Percentiles rank a stretch among this genome's conserved stretches.
Conservation (phyloP, 2,329 filamentous ascomycete genomes). For the Laburnicola sp. region DNA sequence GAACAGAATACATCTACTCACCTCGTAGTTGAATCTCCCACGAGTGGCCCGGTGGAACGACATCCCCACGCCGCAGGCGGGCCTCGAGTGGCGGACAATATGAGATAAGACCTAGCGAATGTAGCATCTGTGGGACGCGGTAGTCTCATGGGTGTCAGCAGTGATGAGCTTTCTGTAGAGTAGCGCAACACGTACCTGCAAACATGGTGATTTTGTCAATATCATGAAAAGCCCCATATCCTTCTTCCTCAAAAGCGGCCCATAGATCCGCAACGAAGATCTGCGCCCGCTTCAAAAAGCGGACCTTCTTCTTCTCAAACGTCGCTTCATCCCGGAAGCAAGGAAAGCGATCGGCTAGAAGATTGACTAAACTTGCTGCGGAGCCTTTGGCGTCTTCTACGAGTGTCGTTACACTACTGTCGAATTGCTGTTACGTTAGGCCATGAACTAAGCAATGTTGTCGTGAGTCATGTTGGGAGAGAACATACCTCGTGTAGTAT, state of each 20-base stretch:
- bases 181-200: conserved; percentile 57
- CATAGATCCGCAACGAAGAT: conserved; percentile 95
- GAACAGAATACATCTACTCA: conserved; percentile 40
- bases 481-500: conserved; percentile 72
- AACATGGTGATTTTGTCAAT: conserved; percentile 98
- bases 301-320: conserved; percentile 75
- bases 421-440: conserved; percentile 63
- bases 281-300: conserved; percentile 90
- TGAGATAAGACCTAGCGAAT: conserved; percentile 76
- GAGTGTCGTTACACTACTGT: conserved; percentile 72
- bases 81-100: conserved; percentile 80
- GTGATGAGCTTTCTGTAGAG: background rate
- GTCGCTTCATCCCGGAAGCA: conserved; percentile 82
- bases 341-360: conserved; percentile 77
- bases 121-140: conserved; percentile 89
- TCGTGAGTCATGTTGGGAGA: conserved; percentile 5
- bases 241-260: conserved; percentile 86
- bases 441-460: conserved; percentile 6
- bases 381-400: conserved; percentile 75
- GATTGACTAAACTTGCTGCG: conserved; percentile 81
- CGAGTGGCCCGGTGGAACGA: conserved; percentile 69
- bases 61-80: conserved; percentile 65
- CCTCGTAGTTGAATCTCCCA: conserved; percentile 89
- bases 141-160: conserved; percentile 64
- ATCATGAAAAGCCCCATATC: conserved; percentile 80